Conservation (phyloP, 768 basidiomycete genomes). For the Lyophyllum semitale region DNA sequence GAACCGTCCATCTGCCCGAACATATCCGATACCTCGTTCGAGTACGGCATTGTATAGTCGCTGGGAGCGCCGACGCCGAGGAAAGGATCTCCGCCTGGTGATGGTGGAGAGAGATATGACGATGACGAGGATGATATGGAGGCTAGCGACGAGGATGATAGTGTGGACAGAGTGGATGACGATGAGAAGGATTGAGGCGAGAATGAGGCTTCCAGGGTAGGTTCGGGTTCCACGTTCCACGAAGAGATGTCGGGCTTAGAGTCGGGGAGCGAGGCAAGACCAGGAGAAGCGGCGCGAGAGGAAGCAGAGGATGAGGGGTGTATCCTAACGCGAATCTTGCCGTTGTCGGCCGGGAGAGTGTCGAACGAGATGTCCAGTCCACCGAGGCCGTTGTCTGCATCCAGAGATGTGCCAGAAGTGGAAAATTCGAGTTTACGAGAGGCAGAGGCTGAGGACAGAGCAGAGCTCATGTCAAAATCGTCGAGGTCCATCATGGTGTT, state of each 20-base stretch:
- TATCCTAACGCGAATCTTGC: slow-evolving; percentile 74
- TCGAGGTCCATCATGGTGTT: slow-evolving; percentile 51
- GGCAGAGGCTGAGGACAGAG: slow-evolving; percentile 31
- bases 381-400: slow-evolving; percentile 48
- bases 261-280: slow-evolving; percentile 21
- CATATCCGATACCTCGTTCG: slow-evolving; percentile 33
- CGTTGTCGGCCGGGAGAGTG: slow-evolving; percentile 59
- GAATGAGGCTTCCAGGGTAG: slow-evolving; percentile 26
- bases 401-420: slow-evolving; percentile 43
- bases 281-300: slow-evolving; percentile 39
- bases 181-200: slow-evolving; percentile 22
- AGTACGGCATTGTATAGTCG: slow-evolving; percentile 38
- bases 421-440: slow-evolving; percentile 59
- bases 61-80: slow-evolving; percentile 48
- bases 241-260: slow-evolving; percentile 25
- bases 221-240: slow-evolving; percentile 25
- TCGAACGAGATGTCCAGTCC: slow-evolving; percentile 77
- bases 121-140: slow-evolving; percentile 31
- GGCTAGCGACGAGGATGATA: slow-evolving; percentile 15
- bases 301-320: slow-evolving; percentile 57
- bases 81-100: slow-evolving; percentile 56
- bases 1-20: slow-evolving; percentile 33
- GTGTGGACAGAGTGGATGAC: slow-evolving; percentile 6
- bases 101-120: slow-evolving; percentile 38
- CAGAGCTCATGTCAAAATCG: slow-evolving; percentile 35